Evolutionary conservation across 2,329 filamentous ascomycete genomes (phyloP).

Genomic region (Ilyonectria sp.): DNA sequence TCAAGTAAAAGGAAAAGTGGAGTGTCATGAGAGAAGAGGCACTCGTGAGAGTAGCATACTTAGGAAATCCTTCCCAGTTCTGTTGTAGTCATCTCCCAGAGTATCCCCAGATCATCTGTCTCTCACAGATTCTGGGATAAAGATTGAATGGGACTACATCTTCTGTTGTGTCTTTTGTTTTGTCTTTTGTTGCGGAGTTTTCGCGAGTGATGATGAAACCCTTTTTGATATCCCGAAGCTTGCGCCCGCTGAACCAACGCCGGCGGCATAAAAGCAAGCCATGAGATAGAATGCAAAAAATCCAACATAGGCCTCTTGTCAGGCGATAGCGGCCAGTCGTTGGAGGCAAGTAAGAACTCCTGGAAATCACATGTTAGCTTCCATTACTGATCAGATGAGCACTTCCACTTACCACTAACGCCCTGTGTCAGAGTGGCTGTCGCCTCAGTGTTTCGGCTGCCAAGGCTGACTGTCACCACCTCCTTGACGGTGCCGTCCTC

Average conservation of each 20-base stretch:
- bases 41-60: constrained; percentile 36
- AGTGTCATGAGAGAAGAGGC: constrained; percentile 33
- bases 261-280: constrained; percentile 44
- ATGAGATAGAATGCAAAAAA: constrained; percentile 41
- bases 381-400: not conserved
- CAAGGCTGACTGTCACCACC: constrained; percentile 89
- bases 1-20: constrained; percentile 24
- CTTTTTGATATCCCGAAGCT: constrained; percentile 30
- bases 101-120: constrained; percentile 21
- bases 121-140: not conserved
- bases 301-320: constrained; percentile 33
- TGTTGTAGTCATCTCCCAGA: constrained; percentile 6
- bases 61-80: constrained; percentile 25
- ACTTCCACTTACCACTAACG: constrained; percentile 80
- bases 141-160: constrained; percentile 27
- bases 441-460: constrained; percentile 90
- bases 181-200: constrained; percentile 12
- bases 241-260: constrained; percentile 46
- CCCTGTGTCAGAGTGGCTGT: constrained; percentile 89
- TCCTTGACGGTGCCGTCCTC: constrained; percentile 72
- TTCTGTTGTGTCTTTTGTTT: constrained; percentile 31
- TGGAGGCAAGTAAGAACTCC: constrained; percentile 62
- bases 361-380: constrained; percentile 36
- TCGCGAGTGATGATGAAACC: constrained; percentile 22
- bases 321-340: constrained; percentile 54